Evolutionary conservation across 805 yeast genomes (phyloP).

Genomic region (Priceomyces carsonii): DNA sequence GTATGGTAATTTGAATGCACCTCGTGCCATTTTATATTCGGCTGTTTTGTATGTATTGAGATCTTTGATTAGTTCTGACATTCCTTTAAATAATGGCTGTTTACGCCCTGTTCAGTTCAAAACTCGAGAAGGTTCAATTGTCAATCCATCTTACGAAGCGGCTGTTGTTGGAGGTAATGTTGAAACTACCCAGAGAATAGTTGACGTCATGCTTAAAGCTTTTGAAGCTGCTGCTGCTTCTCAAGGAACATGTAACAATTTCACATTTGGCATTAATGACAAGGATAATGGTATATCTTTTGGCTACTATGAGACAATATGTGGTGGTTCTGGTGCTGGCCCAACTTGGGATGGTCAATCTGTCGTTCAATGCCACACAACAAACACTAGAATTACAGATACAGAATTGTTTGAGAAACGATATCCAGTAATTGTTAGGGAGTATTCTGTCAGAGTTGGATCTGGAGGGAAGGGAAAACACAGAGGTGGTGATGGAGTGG

Average conservation of each 20-base stretch:
- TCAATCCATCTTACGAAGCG: slow-evolving; percentile 77
- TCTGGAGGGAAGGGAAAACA: slow-evolving; percentile 82
- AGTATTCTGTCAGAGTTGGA: slow-evolving; percentile 65
- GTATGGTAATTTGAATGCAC: slow-evolving; percentile 86
- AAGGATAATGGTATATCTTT: slow-evolving; percentile 55
- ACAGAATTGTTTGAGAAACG: slow-evolving; percentile 86
- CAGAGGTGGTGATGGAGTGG: slow-evolving; percentile 83
- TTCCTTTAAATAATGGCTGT: slow-evolving; percentile 90
- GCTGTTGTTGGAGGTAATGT: slow-evolving; percentile 90
- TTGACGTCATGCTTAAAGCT: slow-evolving; percentile 85
- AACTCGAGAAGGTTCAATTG: slow-evolving; percentile 28
- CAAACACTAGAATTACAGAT: slow-evolving; percentile 91
- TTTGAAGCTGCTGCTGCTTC: slow-evolving; percentile 91
- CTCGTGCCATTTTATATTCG: slow-evolving; percentile 79
- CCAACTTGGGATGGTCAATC: slow-evolving; percentile 81
- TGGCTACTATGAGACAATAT: slow-evolving; percentile 92
- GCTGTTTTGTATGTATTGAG: slow-evolving; percentile 83
- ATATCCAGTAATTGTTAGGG: slow-evolving; percentile 77
- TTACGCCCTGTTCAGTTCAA: slow-evolving; percentile 67
- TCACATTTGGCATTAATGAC: slow-evolving; percentile 87
- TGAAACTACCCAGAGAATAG: slow-evolving; percentile 88
- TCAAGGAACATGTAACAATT: slow-evolving; percentile 93
- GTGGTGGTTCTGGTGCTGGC: slow-evolving; percentile 96
- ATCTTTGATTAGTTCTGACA: slow-evolving; percentile 76
- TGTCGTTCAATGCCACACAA: slow-evolving; percentile 94